Conservation (phyloP, 768 basidiomycete species). For the Rhizopogon vesiculosus region DNA sequence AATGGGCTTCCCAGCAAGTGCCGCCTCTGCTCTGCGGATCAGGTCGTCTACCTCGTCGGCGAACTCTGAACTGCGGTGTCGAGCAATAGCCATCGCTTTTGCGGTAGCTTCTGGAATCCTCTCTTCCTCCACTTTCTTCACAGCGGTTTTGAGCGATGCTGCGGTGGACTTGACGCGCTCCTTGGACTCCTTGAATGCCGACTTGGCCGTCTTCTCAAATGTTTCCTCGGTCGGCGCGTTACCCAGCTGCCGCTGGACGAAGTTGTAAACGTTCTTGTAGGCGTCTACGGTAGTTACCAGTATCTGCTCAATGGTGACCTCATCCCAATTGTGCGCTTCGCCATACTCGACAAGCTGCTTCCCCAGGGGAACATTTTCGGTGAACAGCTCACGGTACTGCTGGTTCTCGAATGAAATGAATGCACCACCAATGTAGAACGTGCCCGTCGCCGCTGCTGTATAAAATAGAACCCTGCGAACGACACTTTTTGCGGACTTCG, state of each 20-base stretch:
- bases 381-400: conserved; percentile 83
- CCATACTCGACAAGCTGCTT: conserved; percentile 76
- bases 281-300: conserved; percentile 49
- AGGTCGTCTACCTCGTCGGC: conserved; percentile 66
- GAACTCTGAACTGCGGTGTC: conserved; percentile 43
- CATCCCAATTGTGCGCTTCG: conserved; percentile 77
- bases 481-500: conserved; percentile 50
- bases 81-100: conserved; percentile 39
- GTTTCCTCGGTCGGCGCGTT: conserved; percentile 37
- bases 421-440: conserved; percentile 81
- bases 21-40: conserved; percentile 68
- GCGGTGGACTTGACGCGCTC: conserved; percentile 38
- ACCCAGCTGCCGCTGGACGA: conserved; percentile 40
- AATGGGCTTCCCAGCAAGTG: conserved; percentile 44
- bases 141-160: conserved; percentile 43
- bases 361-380: conserved; percentile 74
- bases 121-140: conserved; percentile 33
- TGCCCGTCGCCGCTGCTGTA: conserved; percentile 60
- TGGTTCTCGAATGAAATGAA: conserved; percentile 75
- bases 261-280: conserved; percentile 43
- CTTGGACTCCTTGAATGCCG: conserved; percentile 38
- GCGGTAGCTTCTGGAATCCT: conserved; percentile 19
- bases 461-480: conserved; percentile 63
- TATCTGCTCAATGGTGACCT: conserved; percentile 57
- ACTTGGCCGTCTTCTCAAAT: conserved; percentile 29